phyloP scores from a whole-genome alignment of 768 basidiomycete species.

The Trametes maxima region DNA sequence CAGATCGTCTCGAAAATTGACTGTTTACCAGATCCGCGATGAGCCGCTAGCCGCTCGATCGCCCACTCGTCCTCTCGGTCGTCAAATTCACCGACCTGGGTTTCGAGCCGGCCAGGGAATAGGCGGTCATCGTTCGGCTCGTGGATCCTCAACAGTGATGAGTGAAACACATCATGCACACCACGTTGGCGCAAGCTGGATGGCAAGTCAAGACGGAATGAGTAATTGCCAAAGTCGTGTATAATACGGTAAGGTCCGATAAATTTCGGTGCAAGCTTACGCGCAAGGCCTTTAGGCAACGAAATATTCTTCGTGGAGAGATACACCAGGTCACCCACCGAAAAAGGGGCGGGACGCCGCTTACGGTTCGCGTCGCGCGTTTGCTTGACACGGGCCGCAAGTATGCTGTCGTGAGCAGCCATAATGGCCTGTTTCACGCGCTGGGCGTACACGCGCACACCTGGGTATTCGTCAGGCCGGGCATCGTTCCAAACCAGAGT shows the following conservation, averaged over 20 bases:
- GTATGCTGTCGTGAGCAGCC: too few species aligned
- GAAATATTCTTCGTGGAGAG: constrained; percentile 20
- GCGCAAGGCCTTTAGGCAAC: constrained; percentile 20
- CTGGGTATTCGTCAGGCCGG: constrained; percentile 20
- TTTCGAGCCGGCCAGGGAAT: constrained; percentile 28
- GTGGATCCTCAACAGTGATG: constrained; percentile 35
- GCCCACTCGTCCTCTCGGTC: constrained; percentile 28
- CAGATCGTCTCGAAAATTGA: constrained; percentile 10
- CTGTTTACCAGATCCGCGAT: not conserved
- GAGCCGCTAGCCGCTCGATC: constrained; percentile 20
- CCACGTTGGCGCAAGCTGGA: constrained; percentile 25
- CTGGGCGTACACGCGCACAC: constrained; percentile 32
- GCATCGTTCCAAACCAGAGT: constrained; percentile 32
- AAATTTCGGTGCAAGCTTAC: constrained; percentile 32
- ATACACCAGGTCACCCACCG: constrained; percentile 32
- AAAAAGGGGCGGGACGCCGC: constrained; percentile 5
- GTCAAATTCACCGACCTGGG: constrained; percentile 21
- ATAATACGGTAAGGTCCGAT: constrained; percentile 31
- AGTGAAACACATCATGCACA: constrained; percentile 37
- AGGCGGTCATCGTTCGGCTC: constrained; percentile 36
- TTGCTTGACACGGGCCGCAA: constrained; percentile 34
- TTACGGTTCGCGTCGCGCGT: constrained; percentile 32
- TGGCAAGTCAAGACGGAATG: constrained; percentile 31
- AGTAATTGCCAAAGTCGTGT: constrained; percentile 14
- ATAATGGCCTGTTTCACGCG: constrained; percentile 32